Base-by-base conservation (phyloP, 441 rosid species). In the Gossypium gossypioides region DNA sequence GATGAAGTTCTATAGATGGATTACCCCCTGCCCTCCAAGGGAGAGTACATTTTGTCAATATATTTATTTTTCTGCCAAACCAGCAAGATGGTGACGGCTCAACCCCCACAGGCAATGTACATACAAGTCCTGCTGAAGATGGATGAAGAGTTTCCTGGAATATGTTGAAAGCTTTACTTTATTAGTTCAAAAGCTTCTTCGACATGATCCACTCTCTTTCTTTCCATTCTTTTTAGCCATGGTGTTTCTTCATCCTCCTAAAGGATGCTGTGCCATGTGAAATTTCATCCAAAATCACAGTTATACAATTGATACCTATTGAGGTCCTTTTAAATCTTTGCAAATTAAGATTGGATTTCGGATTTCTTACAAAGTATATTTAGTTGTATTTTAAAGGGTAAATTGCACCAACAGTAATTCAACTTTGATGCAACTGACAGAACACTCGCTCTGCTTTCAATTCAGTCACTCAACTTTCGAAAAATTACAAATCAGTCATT, bases 1-100 rank as follows among this genome's bases (percentile, higher is more conserved):
- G 96, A 88, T 77, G 72, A 29, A 60, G 10, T n/a, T 25, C 2
- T 15, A 6, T 72, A 72, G 75, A 25, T 59, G 59, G 44, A 34
- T 16, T 6, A n/a, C 13, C 1, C 24, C 12, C 46, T 22, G 24
- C n/a, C 8, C 46, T 22, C 44, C n/a, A 19, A 55, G 6, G 51
- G 3, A 55, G 37, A 34, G 52, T 55, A 12, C 52, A 37, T 42
- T 10, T 70, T 42, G 9, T n/a, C 54, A 13, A 5, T 34, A 13
- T 19, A 65, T 22, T 42, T 13, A 65, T 34, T 32, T 56, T 37
- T 56, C 55, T n/a, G 42, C 6, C 44, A 71, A 42, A 46, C 66
- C 75, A 29, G 19, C 59, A 48, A 72, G 46, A 27, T 10, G 19
- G 21, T 59, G 46, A 25, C 13, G 2, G n/a, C 22, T 55, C 22